Conservation (phyloP, 2,329 filamentous ascomycete genomes). For the Dactylonectria macrodidyma region DNA sequence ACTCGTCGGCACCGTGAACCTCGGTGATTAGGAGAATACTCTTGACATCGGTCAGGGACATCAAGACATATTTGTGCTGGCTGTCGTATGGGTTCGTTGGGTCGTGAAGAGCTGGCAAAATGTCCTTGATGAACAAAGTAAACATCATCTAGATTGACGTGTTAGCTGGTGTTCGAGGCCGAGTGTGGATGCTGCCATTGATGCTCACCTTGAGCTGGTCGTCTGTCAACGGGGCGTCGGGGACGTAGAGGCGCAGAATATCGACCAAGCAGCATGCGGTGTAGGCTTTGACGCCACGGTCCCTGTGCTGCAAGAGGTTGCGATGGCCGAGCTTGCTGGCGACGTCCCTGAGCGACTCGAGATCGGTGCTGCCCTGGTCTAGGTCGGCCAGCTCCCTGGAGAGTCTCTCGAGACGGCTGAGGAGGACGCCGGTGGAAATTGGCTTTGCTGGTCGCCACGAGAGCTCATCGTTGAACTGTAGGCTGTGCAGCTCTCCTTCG, state of each 20-base stretch:
- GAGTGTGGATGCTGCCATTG: not conserved
- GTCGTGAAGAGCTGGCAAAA: constrained; percentile 88
- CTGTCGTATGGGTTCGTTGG: constrained; percentile 91
- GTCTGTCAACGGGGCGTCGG: constrained; percentile 92
- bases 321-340: constrained; percentile 87
- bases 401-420: constrained; percentile 84
- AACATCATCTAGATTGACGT: constrained; percentile 84
- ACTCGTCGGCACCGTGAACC: constrained; percentile 83
- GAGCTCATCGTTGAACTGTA: constrained; percentile 88
- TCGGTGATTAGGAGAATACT: constrained; percentile 94
- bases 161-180: constrained; percentile 40
- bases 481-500: constrained; percentile 54
- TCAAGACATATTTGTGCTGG: constrained; percentile 92
- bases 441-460: constrained; percentile 94
- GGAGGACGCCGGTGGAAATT: constrained; percentile 86
- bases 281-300: constrained; percentile 92
- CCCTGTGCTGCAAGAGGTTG: constrained; percentile 90
- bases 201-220: constrained; percentile 86
- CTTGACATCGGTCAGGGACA: constrained; percentile 92
- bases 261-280: constrained; percentile 92
- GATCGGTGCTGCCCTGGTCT: constrained; percentile 88
- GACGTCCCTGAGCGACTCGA: constrained; percentile 86
- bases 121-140: constrained; percentile 85
- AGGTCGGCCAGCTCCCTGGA: constrained; percentile 87
- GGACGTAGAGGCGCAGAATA: constrained; percentile 91